These are phyloP conservation scores for Sphaerobolus stellatus DNA, from an alignment of 1,284 basidiomycete genomes.

Conservation along the genomic window DNA sequence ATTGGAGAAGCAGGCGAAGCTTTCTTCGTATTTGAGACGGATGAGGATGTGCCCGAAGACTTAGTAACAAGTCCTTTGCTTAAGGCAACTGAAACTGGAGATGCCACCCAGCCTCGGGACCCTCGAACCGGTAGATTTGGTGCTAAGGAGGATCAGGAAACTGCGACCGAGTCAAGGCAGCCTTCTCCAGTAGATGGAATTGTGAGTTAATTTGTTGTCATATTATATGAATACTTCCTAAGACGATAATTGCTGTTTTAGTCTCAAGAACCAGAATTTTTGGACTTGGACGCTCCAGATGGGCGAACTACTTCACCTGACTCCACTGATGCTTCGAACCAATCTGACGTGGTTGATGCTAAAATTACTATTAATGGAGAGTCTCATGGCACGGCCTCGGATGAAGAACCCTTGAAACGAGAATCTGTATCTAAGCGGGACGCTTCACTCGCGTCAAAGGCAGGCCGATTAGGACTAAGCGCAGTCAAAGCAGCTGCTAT, in stretches of 20 bases:
- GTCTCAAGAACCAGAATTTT: constrained; percentile 48
- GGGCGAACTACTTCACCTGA: not conserved
- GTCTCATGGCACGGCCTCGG: no score
- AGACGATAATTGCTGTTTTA: not conserved
- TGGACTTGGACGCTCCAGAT: constrained; percentile 55
- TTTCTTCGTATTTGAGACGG: constrained; percentile 98
- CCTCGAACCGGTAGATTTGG: constrained; percentile 44
- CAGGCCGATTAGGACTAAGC: no score
- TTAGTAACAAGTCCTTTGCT: constrained; percentile 93
- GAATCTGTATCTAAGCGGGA: no score
- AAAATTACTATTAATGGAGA: no score
- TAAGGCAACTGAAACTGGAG: constrained; percentile 47
- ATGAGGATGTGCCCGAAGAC: constrained; percentile 89
- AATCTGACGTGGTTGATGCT: not conserved
- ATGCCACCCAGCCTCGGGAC: constrained; percentile 38
- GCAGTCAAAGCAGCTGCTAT: no score
- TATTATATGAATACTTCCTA: not conserved
- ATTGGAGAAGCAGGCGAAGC: constrained; percentile 98
- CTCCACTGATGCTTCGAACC: not conserved
- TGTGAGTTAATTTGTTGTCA: no score
- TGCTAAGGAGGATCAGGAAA: constrained; percentile 34
- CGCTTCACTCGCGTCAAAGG: not conserved
- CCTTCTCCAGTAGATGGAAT: constrained; percentile 14
- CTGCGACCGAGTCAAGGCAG: constrained; percentile 7
- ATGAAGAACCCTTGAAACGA: not conserved